Percentiles rank a stretch among this genome's conserved stretches.
Evolutionary conservation across 179 eudicot species (phyloP).

Genomic region (Beta corolliflora): DNA sequence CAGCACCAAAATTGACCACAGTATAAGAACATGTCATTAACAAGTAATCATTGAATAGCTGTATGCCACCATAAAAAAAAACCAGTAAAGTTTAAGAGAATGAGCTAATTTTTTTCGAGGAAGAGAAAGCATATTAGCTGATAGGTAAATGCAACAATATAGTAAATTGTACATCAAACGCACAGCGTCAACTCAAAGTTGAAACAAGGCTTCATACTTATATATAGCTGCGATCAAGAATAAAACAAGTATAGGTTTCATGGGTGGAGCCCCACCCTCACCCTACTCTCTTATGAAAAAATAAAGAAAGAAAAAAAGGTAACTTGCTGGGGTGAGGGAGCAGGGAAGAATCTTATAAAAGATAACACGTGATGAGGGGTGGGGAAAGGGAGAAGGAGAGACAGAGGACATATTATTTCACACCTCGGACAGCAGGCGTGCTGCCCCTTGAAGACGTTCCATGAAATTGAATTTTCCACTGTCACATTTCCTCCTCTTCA

Average conservation of each 20-base stretch:
- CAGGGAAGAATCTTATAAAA: background rate
- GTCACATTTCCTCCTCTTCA: slow-evolving; percentile 61
- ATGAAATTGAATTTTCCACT: slow-evolving; percentile 61
- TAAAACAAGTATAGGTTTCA: too few species aligned
- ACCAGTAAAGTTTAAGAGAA: background rate
- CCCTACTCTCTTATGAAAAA: too few species aligned
- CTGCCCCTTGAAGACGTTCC: slow-evolving; percentile 74
- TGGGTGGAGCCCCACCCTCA: too few species aligned
- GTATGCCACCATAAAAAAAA: background rate
- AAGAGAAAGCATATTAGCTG: too few species aligned
- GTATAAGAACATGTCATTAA: slow-evolving; percentile 17
- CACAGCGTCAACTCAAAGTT: background rate
- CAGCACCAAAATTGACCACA: slow-evolving; percentile 30
- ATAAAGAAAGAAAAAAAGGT: background rate
- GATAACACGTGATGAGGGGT: too few species aligned
- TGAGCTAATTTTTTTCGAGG: background rate
- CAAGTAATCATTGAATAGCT: background rate
- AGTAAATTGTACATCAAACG: background rate
- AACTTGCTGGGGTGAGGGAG: background rate
- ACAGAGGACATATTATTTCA: background rate
- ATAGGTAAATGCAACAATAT: background rate
- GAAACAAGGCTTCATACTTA: background rate
- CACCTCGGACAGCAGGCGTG: slow-evolving; percentile 82
- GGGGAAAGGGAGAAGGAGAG: background rate
- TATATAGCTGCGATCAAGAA: background rate